These are phyloP conservation scores for Spirogloea muscicola DNA, from an alignment of 139 green algal species.

Conservation along the genomic window DNA sequence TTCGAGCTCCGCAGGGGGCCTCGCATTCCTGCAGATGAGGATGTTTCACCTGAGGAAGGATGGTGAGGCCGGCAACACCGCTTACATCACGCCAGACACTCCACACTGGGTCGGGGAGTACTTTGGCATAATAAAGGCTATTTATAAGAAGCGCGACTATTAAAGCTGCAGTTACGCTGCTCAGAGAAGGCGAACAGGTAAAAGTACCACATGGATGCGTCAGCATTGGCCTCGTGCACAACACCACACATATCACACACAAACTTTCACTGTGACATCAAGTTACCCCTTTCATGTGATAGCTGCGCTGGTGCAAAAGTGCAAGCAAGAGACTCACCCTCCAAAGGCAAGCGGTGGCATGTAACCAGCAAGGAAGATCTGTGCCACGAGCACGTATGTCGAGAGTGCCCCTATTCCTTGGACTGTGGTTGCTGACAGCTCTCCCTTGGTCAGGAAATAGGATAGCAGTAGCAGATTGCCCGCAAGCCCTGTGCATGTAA, in stretches of 20 bases:
- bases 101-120: slow-evolving; percentile 45
- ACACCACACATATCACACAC: too few relatives aligned
- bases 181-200: too few relatives aligned
- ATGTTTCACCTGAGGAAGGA: slow-evolving; percentile 63
- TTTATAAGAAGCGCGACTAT: slow-evolving; percentile 4
- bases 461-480: slow-evolving; percentile 70
- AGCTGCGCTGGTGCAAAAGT: too few relatives aligned
- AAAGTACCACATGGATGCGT: too few relatives aligned
- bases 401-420: slow-evolving; percentile 29
- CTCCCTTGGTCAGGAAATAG: slow-evolving; percentile 66
- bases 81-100: slow-evolving; percentile 47
- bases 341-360: slow-evolving; percentile 52
- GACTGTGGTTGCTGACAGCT: slow-evolving; percentile 64
- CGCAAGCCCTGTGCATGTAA: slow-evolving; percentile 58
- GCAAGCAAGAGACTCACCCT: too few relatives aligned
- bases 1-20: not conserved
- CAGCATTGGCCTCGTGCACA: too few relatives aligned
- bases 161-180: slow-evolving; percentile 14
- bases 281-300: too few relatives aligned
- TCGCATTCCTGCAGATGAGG: not conserved
- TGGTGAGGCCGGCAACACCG: slow-evolving; percentile 55
- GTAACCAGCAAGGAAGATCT: slow-evolving; percentile 52
- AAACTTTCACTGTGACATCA: too few relatives aligned
- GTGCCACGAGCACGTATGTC: slow-evolving; percentile 36
- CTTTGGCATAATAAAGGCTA: slow-evolving; percentile 1